phyloP scores from a whole-genome alignment of 441 rosid genomes.

The Aquilaria agallochum region DNA sequence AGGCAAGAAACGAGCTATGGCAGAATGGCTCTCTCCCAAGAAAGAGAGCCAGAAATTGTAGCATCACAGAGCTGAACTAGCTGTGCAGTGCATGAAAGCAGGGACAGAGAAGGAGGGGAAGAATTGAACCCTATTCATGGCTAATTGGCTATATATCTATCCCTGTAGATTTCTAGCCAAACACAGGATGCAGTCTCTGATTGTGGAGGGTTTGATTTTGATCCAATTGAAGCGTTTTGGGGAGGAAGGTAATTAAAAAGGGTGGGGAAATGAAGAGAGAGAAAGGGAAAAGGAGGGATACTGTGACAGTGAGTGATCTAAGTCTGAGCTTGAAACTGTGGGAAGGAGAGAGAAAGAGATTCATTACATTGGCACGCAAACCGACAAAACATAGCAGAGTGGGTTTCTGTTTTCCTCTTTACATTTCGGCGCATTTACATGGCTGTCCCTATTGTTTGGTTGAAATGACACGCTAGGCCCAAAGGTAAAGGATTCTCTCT shows the following conservation, averaged over 20 bases:
- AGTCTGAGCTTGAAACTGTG: constrained; percentile 29
- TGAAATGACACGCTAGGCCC: constrained; percentile 43
- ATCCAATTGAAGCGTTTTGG: too few species aligned
- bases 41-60: constrained; percentile 26
- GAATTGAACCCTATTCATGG: constrained; percentile 30
- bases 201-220: too few species aligned
- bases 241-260: background rate
- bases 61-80: constrained; percentile 24
- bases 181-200: too few species aligned
- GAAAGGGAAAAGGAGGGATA: constrained; percentile 10
- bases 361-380: constrained; percentile 57
- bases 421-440: constrained; percentile 38
- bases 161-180: too few species aligned
- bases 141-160: background rate
- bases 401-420: constrained; percentile 22
- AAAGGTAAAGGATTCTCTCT: constrained; percentile 7
- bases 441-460: constrained; percentile 27
- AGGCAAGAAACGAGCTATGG: too few species aligned
- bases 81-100: background rate
- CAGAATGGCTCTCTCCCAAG: constrained; percentile 18
- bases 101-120: constrained; percentile 9
- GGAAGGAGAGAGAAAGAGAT: constrained; percentile 20
- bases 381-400: constrained; percentile 59
- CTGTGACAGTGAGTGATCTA: constrained; percentile 30
- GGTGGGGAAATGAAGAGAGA: constrained; percentile 8